A percentile compares a stretch with the other conserved stretches of the same genome.
These are phyloP conservation scores for Aureobasidium subglaciale DNA, from an alignment of 2,329 filamentous ascomycete species.

Conservation along the genomic window DNA sequence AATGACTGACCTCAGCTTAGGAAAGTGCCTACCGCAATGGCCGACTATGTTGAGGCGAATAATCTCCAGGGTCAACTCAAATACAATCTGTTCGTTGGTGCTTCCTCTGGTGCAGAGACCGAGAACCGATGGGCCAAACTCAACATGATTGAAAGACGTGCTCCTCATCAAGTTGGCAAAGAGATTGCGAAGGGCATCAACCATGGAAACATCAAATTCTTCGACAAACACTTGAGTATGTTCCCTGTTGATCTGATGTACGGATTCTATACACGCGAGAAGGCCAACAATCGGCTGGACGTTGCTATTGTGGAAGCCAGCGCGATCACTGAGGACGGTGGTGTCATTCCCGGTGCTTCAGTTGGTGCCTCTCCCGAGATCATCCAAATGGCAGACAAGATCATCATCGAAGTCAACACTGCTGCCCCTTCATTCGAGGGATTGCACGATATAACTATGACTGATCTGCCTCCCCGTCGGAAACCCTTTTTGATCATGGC, in stretches of 20 bases:
- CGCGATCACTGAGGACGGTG: constrained; percentile 81
- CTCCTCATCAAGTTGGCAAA: constrained; percentile 85
- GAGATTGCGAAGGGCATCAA: constrained; percentile 87
- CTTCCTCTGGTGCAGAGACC: constrained; percentile 82
- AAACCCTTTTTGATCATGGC: constrained; percentile 83
- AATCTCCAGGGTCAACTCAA: constrained; percentile 74
- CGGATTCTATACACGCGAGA: constrained; percentile 68
- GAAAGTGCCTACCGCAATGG: constrained; percentile 75
- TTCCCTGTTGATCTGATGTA: constrained; percentile 83
- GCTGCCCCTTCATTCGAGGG: constrained; percentile 77
- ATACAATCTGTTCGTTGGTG: constrained; percentile 82
- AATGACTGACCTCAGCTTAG: constrained; percentile 37
- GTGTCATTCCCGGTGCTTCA: constrained; percentile 78
- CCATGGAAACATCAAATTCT: constrained; percentile 80
- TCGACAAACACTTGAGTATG: constrained; percentile 91
- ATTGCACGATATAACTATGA: constrained; percentile 84
- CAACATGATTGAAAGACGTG: constrained; percentile 82
- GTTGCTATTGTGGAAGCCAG: constrained; percentile 75
- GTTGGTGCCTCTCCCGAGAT: constrained; percentile 81
- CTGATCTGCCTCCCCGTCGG: constrained; percentile 69
- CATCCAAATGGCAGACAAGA: constrained; percentile 85
- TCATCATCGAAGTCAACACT: constrained; percentile 91
- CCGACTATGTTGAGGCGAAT: constrained; percentile 85
- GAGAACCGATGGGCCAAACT: constrained; percentile 85
- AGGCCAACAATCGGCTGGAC: constrained; percentile 65